A percentile compares a stretch with the other conserved stretches of the same genome.
Evolutionary conservation across 2,329 filamentous ascomycete species (phyloP).

Genomic region (Periconia digitata): DNA sequence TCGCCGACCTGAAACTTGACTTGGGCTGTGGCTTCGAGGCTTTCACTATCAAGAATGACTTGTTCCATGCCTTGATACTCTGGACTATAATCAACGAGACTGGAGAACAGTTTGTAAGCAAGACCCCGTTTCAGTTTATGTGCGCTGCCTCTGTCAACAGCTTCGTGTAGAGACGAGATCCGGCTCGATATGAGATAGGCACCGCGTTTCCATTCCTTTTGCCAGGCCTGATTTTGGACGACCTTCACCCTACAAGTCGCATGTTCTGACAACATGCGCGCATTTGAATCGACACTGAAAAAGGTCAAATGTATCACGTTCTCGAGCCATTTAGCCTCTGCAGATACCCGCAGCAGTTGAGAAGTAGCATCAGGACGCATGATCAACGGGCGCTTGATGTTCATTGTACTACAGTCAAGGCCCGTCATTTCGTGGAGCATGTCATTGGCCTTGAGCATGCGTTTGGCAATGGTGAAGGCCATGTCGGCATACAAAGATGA

Average conservation of each 20-base stretch:
- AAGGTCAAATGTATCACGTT: constrained; percentile 17
- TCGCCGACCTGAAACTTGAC: constrained; percentile 11
- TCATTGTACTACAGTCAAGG: background rate
- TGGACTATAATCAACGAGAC: constrained; percentile 11
- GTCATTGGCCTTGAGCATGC: too few relatives aligned
- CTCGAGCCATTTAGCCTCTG: constrained; percentile 5
- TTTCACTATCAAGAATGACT: constrained; percentile 17
- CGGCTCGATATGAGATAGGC: constrained; percentile 13
- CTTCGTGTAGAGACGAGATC: constrained; percentile 10
- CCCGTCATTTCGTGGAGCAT: constrained; percentile 1
- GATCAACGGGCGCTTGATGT: constrained; percentile 2
- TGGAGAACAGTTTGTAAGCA: constrained; percentile 7
- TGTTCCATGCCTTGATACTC: constrained; percentile 17
- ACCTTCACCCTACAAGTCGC: constrained; percentile 36
- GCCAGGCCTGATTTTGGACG: constrained; percentile 9
- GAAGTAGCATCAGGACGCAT: constrained; percentile 1
- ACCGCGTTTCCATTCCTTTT: constrained; percentile 14
- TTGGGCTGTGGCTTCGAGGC: constrained; percentile 11
- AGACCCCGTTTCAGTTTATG: constrained; percentile 14
- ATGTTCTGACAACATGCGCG: constrained; percentile 35
- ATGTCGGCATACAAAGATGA: constrained; percentile 36
- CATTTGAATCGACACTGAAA: constrained; percentile 24
- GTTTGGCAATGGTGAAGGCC: constrained; percentile 20
- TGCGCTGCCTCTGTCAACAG: constrained; percentile 4
- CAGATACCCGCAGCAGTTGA: background rate